These are phyloP conservation scores for Vigna trinervia DNA, from an alignment of 306 rosid genomes.

Conservation along the genomic window DNA sequence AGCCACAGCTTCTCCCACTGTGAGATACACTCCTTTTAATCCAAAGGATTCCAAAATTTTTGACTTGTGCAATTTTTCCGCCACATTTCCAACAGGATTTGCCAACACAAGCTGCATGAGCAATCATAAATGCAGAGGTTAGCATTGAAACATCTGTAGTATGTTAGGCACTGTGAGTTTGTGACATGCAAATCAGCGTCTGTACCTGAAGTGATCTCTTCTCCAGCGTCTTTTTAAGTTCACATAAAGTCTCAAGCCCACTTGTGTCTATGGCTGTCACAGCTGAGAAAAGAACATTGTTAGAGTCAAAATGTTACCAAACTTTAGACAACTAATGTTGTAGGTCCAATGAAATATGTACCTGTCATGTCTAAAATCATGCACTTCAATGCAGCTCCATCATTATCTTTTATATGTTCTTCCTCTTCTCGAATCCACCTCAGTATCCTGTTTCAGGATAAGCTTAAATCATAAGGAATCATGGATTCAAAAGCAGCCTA, in stretches of 20 bases:
- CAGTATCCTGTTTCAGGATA: conserved; percentile 61
- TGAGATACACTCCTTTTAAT: conserved; percentile 64
- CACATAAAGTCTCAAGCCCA: conserved; percentile 67
- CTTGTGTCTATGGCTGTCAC: conserved; percentile 89
- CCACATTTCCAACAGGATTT: conserved; percentile 81
- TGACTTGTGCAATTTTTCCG: conserved; percentile 74
- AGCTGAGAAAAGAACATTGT: conserved; percentile 54
- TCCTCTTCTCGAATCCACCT: conserved; percentile 97
- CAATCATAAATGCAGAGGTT: conserved; percentile 14
- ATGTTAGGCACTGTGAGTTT: background rate
- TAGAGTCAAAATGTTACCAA: conserved; percentile 34
- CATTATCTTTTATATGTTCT: conserved; percentile 64
- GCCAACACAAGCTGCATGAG: conserved; percentile 74
- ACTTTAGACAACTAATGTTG: conserved; percentile 19
- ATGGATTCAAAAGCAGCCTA: conserved; percentile 18
- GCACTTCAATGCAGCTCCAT: conserved; percentile 61
- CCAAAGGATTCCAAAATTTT: conserved; percentile 63
- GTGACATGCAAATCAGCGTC: background rate
- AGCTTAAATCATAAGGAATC: conserved; percentile 41
- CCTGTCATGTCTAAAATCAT: conserved; percentile 93
- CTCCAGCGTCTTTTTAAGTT: conserved; percentile 74
- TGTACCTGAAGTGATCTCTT: conserved; percentile 71
- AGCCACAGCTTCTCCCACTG: conserved; percentile 86
- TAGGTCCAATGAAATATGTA: conserved; percentile 37
- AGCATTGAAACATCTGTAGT: background rate